phyloP scores from a whole-genome alignment of 148 eudicot species.

The Persicaria maculosa region DNA sequence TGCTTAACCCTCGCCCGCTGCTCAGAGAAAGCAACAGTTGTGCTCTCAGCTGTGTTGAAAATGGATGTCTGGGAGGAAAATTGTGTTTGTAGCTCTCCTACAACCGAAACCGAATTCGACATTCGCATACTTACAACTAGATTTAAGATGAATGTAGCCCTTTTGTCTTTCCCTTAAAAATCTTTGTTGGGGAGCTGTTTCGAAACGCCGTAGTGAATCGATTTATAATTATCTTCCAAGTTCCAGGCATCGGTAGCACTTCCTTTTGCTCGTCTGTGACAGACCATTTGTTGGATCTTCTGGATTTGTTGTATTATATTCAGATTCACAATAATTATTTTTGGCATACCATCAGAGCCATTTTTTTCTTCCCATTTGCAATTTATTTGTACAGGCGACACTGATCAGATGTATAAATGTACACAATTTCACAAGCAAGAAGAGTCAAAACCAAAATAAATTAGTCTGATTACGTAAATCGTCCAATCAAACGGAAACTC shows the following conservation, averaged over 20 bases:
- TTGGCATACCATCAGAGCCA: neutral
- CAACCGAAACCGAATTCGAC: constrained; percentile 1
- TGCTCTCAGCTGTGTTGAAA: constrained; percentile 19
- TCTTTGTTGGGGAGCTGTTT: constrained; percentile 9
- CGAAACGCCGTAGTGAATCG: constrained; percentile 3
- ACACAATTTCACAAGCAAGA: no score
- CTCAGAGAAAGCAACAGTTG: constrained; percentile 19
- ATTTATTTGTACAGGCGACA: no score
- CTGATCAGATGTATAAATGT: no score
- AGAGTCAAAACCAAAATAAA: no score
- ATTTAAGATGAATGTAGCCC: constrained; percentile 9
- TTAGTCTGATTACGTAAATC: neutral
- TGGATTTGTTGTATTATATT: constrained; percentile 5
- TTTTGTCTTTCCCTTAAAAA: neutral
- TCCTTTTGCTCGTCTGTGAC: neutral
- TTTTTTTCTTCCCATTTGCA: neutral
- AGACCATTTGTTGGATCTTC: neutral
- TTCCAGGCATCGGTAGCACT: neutral
- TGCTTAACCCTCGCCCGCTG: constrained; percentile 20
- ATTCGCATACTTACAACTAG: constrained; percentile 8
- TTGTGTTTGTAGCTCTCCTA: constrained; percentile 44
- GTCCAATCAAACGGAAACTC: neutral
- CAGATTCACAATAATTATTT: neutral
- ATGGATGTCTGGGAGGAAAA: constrained; percentile 24
- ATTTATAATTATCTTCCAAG: neutral